Percentiles rank a stretch among this genome's conserved stretches.
phyloP scores from a whole-genome alignment of 2,329 filamentous ascomycete species.

The Trichophaea hybrida region DNA sequence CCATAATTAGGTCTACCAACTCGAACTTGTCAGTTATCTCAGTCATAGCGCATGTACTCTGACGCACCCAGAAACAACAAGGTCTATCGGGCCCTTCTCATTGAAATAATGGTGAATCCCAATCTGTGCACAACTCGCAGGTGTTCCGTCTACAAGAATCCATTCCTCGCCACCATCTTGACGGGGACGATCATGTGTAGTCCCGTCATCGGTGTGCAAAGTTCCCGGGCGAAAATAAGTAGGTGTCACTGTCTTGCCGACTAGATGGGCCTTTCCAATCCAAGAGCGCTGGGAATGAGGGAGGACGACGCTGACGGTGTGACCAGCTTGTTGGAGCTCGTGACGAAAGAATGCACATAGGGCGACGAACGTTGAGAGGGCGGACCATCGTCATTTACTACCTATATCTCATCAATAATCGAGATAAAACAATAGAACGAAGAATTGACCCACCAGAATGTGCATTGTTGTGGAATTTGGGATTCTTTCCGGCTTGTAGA shows the following conservation, averaged over 20 bases:
- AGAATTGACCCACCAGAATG: background rate
- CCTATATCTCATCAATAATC: constrained; percentile 21
- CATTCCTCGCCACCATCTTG: constrained; percentile 53
- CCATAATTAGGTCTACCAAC: constrained; percentile 54
- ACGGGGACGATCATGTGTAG: constrained; percentile 43
- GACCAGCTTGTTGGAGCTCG: constrained; percentile 57
- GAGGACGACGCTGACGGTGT: constrained; percentile 80
- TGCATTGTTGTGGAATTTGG: background rate
- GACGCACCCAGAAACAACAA: constrained; percentile 53
- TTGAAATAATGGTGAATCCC: constrained; percentile 67
- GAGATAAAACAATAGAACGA: background rate
- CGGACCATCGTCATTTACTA: constrained; percentile 69
- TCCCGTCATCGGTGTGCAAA: constrained; percentile 50
- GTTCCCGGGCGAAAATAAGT: constrained; percentile 62
- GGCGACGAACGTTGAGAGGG: constrained; percentile 65
- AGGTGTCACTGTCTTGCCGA: constrained; percentile 73
- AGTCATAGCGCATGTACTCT: background rate
- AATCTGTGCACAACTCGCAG: constrained; percentile 68
- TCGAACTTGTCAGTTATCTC: background rate
- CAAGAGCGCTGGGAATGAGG: constrained; percentile 87
- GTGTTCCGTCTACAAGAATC: constrained; percentile 68
- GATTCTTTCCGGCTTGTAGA: no score
- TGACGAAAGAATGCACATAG: constrained; percentile 63
- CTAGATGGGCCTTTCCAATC: constrained; percentile 97
- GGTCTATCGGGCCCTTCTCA: constrained; percentile 54